Percentiles rank a stretch among this genome's conserved stretches.
phyloP scores from a whole-genome alignment of 306 rosid genomes.

The Quercus alba region DNA sequence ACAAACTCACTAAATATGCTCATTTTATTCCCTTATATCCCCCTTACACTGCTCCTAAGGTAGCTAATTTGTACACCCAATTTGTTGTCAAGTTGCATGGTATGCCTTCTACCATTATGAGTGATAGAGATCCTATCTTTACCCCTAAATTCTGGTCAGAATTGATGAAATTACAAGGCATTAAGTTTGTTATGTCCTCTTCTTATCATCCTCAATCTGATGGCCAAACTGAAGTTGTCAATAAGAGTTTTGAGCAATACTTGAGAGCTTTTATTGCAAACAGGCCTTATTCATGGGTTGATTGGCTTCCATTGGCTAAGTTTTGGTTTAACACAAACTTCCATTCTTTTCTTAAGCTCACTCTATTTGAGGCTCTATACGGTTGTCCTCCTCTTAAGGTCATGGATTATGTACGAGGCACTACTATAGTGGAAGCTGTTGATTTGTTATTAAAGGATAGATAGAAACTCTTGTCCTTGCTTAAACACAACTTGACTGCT shows the following conservation, averaged over 20 bases:
- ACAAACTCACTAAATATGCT: neutral
- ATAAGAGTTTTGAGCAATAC: too few relatives aligned
- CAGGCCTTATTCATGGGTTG: neutral
- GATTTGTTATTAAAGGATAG: too few relatives aligned
- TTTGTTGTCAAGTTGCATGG: too few relatives aligned
- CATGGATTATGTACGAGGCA: too few relatives aligned
- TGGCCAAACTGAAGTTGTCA: too few relatives aligned
- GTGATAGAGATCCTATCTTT: too few relatives aligned
- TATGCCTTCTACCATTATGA: too few relatives aligned
- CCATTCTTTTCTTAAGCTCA: neutral
- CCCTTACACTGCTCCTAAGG: too few relatives aligned
- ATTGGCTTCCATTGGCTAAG: neutral
- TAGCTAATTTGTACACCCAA: too few relatives aligned
- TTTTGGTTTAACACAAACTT: neutral
- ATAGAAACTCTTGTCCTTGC: too few relatives aligned
- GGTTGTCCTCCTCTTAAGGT: neutral
- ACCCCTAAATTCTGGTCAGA: neutral
- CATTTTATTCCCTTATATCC: neutral
- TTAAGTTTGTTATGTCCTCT: neutral
- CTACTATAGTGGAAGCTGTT: too few relatives aligned
- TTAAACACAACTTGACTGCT: too few relatives aligned
- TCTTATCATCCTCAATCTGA: neutral
- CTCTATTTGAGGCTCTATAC: neutral
- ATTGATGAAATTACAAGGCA: neutral
- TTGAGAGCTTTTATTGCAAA: neutral